Conservation (phyloP, 2,329 filamentous ascomycete genomes). For the Diplocarpon rosae region DNA sequence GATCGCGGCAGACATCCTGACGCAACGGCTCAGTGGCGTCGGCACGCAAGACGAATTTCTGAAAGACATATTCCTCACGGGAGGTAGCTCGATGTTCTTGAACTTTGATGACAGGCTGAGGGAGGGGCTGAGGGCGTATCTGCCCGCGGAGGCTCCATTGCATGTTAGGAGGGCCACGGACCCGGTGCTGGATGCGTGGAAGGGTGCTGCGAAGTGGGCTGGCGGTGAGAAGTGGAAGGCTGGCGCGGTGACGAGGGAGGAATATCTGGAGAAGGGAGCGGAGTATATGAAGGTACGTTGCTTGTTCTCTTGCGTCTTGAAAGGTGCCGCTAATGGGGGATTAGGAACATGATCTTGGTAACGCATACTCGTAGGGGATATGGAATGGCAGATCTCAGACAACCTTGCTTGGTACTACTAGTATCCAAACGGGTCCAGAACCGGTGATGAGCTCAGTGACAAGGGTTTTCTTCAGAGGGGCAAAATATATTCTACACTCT, state of each 20-base stretch:
- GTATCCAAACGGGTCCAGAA: no score
- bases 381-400: background rate
- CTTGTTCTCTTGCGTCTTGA: background rate
- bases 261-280: constrained; percentile 83
- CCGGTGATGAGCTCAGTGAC: no score
- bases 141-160: constrained; percentile 61
- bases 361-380: constrained; percentile 35
- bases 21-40: constrained; percentile 57
- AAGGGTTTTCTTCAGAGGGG: no score
- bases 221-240: constrained; percentile 45
- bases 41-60: constrained; percentile 57
- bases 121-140: constrained; percentile 58
- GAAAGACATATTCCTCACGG: constrained; percentile 83
- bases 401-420: no score
- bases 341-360: constrained; percentile 57
- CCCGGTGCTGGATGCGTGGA: constrained; percentile 82
- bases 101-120: constrained; percentile 77
- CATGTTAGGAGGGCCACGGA: constrained; percentile 63
- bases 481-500: no score
- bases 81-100: constrained; percentile 79
- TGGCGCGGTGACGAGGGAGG: constrained; percentile 63
- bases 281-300: constrained; percentile 74
- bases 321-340: constrained; percentile 4
- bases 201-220: constrained; percentile 81
- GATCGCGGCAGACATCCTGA: constrained; percentile 82